A percentile compares a stretch with the other conserved stretches of the same genome.
Conservation (phyloP, 345 rosid genomes). For the Bruguiera parviflora region DNA sequence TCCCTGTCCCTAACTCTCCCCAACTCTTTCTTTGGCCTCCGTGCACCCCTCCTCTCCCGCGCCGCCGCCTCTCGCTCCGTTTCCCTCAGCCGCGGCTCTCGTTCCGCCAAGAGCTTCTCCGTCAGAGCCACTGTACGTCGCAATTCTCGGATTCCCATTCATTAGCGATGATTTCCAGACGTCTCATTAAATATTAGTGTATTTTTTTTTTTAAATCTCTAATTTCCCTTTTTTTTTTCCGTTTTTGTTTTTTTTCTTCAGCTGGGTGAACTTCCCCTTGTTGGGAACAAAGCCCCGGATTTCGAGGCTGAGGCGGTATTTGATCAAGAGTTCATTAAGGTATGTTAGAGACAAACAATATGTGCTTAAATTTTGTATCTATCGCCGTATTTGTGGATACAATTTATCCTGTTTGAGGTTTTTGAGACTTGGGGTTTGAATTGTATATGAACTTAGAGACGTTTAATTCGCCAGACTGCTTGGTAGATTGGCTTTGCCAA, state of each 20-base stretch:
- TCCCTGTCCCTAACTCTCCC: slow-evolving; percentile 45
- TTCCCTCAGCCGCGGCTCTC: slow-evolving; percentile 37
- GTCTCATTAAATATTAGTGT: no score
- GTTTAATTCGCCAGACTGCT: no score
- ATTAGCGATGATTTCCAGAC: no score
- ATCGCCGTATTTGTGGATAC: not conserved
- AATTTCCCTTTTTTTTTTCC: not conserved
- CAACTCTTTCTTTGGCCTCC: slow-evolving; percentile 39
- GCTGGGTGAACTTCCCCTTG: slow-evolving; percentile 67
- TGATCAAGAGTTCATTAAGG: slow-evolving; percentile 94
- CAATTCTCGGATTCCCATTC: not conserved
- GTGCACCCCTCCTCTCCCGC: slow-evolving; percentile 42
- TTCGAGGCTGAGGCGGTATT: slow-evolving; percentile 97
- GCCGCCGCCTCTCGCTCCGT: slow-evolving; percentile 29
- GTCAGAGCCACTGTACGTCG: slow-evolving; percentile 61
- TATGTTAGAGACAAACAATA: slow-evolving; percentile 14
- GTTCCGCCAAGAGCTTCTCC: slow-evolving; percentile 47
- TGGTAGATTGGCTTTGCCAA: no score
- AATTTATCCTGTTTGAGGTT: no score
- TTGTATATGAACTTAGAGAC: no score
- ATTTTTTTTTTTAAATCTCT: not conserved
- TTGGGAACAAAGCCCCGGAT: slow-evolving; percentile 87
- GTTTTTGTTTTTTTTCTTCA: slow-evolving; percentile 19
- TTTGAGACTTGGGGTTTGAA: no score
- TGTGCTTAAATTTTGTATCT: not conserved